Conservation (phyloP, 73 alveolate species). For the Vitrella brassicaformis region DNA sequence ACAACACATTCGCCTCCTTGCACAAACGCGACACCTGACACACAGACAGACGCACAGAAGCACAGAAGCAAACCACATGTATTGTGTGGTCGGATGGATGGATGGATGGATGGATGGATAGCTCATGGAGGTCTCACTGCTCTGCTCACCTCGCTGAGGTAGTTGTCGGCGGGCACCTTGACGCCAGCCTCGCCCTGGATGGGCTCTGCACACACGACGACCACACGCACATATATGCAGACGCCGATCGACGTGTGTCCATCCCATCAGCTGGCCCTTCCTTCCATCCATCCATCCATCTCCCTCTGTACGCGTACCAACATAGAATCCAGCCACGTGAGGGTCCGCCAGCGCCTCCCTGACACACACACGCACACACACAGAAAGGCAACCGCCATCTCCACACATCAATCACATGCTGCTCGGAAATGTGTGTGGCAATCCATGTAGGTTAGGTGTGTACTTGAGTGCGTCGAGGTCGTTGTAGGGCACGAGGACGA, state of each 20-base stretch:
- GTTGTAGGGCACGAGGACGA: constrained; percentile 59
- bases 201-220: too few species aligned
- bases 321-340: constrained; percentile 48
- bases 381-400: background rate
- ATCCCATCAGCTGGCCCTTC: too few species aligned
- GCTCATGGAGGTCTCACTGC: too few species aligned
- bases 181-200: constrained; percentile 94
- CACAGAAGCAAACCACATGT: too few species aligned
- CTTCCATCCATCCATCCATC: too few species aligned
- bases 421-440: too few species aligned
- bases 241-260: background rate
- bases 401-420: too few species aligned
- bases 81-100: too few species aligned
- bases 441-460: too few species aligned
- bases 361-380: background rate
- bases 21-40: constrained; percentile 26
- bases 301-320: too few species aligned
- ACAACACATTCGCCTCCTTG: constrained; percentile 59
- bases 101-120: too few species aligned
- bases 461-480: constrained; percentile 64
- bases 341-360: constrained; percentile 18
- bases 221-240: background rate
- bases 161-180: constrained; percentile 62
- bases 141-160: too few species aligned
- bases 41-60: background rate